Base-by-base conservation (phyloP, 2,329 filamentous ascomycete genomes). In the Tolypocladium sp. region DNA sequence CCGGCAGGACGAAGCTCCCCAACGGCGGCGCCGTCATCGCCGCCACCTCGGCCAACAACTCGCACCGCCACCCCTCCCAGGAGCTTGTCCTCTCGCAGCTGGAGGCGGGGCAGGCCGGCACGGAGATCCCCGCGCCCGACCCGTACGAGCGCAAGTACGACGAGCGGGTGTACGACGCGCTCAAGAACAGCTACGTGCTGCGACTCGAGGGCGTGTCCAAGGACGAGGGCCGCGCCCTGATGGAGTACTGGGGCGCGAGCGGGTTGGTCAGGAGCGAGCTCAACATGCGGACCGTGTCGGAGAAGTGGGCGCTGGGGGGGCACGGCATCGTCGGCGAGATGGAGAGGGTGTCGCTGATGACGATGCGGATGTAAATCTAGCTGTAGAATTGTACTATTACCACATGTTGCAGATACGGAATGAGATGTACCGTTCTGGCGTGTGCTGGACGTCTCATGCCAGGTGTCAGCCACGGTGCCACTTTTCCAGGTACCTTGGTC, bases 191-290 rank as follows among this genome's bases (percentile, higher is more conserved):
- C 46, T 71, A 76, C 60, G 75, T 85, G 2, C 63, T 86, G 57
- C 80, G 82, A 25, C 70, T 96, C 25, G 79, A 82, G 49, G 89
- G 90, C 10, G 68, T 97, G 64, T 87, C 78, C 66, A 90, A 87
- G 74, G 75, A 81, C 2, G 93, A 97, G 75, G 86, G 90, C 13
- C 83, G 88, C 61, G 82, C 85, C 1, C 78, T 96, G 66, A 88
- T 97, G 85, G 92, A 97, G 77, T 97, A 97, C 76, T 97, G 93
- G 80, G 92, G 91, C 6, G 85, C 84, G 41, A 95, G 91, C 72
- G 94, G 93, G 15, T 79, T 96, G 70, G 71, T 96, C 69, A 83
- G 89, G 63, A 79, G 83, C 62, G 80, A 78, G 53, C 80, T 97
- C 56, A 87, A 90, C 67, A 86, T 92, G 69, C 78, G 77, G 63